phyloP scores from a whole-genome alignment of 2,329 filamentous ascomycete species.

The Clonostachys rosea region DNA sequence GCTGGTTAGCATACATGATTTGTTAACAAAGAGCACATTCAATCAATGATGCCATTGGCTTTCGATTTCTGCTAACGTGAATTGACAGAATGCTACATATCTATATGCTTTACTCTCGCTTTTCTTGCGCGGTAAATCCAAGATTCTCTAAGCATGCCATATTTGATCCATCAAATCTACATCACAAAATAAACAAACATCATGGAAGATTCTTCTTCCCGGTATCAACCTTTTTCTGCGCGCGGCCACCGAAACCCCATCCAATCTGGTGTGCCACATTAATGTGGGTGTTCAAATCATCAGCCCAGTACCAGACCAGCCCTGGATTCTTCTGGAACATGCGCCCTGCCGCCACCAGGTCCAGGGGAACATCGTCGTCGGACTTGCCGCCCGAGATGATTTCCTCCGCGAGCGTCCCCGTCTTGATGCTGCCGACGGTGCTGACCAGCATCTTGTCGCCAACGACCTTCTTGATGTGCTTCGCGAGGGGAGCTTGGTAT shows the following conservation, averaged over 20 bases:
- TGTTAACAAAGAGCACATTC: no score
- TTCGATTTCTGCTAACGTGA: no score
- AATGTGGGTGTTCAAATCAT: slow-evolving; percentile 43
- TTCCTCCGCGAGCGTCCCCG: slow-evolving; percentile 38
- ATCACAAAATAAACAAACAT: no score
- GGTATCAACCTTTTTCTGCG: neutral
- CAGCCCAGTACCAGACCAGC: slow-evolving; percentile 49
- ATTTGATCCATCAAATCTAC: no score
- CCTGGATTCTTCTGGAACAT: slow-evolving; percentile 56
- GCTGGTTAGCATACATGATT: no score
- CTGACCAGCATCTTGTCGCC: slow-evolving; percentile 49
- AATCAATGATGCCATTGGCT: no score
- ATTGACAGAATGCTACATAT: no score
- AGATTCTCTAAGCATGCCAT: no score
- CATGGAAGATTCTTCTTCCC: no score
- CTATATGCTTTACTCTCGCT: no score
- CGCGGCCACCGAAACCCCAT: slow-evolving; percentile 46
- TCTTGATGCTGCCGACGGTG: slow-evolving; percentile 43
- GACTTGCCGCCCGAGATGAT: slow-evolving; percentile 29
- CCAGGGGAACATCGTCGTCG: slow-evolving; percentile 33
- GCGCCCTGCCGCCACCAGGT: slow-evolving; percentile 44
- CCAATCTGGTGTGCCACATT: slow-evolving; percentile 47
- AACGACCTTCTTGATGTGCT: slow-evolving; percentile 66
- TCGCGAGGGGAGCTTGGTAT: slow-evolving; percentile 69
- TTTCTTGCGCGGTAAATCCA: no score